Base-by-base conservation (phyloP, 768 basidiomycete genomes). In the Tricholoma bakamatsutake region DNA sequence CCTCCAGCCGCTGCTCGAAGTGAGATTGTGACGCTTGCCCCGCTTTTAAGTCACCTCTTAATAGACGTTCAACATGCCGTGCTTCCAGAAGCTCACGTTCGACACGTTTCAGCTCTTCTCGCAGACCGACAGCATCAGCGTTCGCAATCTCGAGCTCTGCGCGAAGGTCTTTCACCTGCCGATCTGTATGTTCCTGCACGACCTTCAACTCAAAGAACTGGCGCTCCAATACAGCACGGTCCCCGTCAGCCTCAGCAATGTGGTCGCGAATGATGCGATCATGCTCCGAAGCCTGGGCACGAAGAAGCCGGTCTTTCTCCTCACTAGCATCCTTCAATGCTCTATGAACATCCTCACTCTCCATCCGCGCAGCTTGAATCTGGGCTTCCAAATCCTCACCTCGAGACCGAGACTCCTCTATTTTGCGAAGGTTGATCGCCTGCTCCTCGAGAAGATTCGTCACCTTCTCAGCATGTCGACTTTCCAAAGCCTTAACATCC, bases 171-270 rank as follows among this genome's bases (percentile, higher is more conserved):
- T 84, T 85, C 15, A 90, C 66, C 60, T 87, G 81, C 9, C 79
- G 77, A 52, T 83, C 80, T 12, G 78, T 74, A 55, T 79, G 76
- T 54, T 87, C 88, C 50, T 87, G 71, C 7, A 77, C 76, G 1
- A 82, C 82, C 60, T 80, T 79, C 35, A 90, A 72, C 65, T 90
- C 89, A 39, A 80, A 83, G 66, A 89, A 86, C 67, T 93, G 89
- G 50, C 94, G 85, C 70, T 97, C 93, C 46, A 97, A 75, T 12
- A 96, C 92, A 0, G 94, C 93, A 7, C 93, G 82, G 67, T 98
- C 94, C 1, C 93, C 90, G 64, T 97, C 93, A 12, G 93, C 90
- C 69, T 98, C 95, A 2, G 89, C 89, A 53, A 89, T 87, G 62
- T 94, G 90, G 66, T 97, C 93, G 1, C 92, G 82, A 59, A 97